phyloP scores from a whole-genome alignment of 148 eudicot species.

The Heliosperma pusillum region DNA sequence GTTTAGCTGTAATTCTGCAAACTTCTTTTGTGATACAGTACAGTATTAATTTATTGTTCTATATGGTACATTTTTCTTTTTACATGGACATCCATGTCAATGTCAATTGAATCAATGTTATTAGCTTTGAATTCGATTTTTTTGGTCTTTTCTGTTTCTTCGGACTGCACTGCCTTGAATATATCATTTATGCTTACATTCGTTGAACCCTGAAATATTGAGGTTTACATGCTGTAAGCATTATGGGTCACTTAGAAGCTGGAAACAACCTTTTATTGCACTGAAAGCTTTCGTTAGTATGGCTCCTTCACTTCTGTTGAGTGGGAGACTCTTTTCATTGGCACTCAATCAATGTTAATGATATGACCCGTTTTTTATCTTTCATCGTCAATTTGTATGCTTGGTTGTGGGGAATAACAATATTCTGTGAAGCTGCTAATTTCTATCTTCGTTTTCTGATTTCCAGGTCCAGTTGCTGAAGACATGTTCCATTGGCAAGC shows the following conservation, averaged over 20 bases:
- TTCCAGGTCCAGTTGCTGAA: constrained; percentile 30
- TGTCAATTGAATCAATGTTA: no score
- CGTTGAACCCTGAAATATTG: background rate
- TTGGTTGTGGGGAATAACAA: background rate
- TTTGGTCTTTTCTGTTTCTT: no score
- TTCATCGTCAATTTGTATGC: background rate
- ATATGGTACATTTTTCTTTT: background rate
- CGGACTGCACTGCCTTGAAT: no score
- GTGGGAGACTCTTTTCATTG: background rate
- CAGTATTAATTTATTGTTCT: background rate
- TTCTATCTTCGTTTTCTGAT: background rate
- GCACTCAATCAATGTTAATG: background rate
- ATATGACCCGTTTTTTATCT: background rate
- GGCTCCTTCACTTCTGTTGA: background rate
- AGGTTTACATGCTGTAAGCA: background rate
- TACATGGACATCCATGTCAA: no score
- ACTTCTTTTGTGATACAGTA: background rate
- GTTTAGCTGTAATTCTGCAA: background rate
- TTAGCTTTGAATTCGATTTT: no score
- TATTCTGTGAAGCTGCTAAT: background rate
- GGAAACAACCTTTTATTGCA: background rate
- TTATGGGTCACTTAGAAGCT: no score
- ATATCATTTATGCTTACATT: no score
- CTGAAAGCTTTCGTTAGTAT: background rate
- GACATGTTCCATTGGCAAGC: constrained; percentile 44